Evolutionary conservation across 2,329 filamentous ascomycete genomes (phyloP).

Genomic region (Xylariales sp.): DNA sequence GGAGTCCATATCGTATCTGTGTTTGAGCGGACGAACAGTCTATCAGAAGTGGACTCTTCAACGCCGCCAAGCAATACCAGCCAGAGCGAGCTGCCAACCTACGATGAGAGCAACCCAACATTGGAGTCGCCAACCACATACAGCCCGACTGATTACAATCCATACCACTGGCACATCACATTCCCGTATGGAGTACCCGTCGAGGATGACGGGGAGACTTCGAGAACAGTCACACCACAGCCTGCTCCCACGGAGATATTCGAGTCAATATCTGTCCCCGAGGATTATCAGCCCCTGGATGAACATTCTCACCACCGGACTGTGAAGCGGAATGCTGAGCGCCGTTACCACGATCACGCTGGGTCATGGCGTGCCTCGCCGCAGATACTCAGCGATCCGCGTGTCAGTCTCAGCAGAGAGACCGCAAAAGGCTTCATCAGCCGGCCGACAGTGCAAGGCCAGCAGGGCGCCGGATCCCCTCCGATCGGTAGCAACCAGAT

Average conservation of each 20-base stretch:
- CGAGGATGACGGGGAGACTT: slow-evolving; percentile 15
- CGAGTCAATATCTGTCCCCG: slow-evolving; percentile 23
- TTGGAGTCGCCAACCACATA: slow-evolving; percentile 25
- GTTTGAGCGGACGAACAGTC: slow-evolving; percentile 45
- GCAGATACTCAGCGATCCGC: slow-evolving; percentile 31
- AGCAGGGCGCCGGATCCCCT: slow-evolving; percentile 12
- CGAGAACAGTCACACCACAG: slow-evolving; percentile 25
- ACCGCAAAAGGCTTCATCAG: slow-evolving; percentile 30
- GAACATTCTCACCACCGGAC: slow-evolving; percentile 33
- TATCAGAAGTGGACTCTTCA: slow-evolving; percentile 42
- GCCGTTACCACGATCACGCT: slow-evolving; percentile 37
- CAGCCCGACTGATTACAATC: slow-evolving; percentile 22
- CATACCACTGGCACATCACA: slow-evolving; percentile 33
- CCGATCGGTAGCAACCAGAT: slow-evolving; percentile 22
- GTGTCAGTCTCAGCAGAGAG: slow-evolving; percentile 36
- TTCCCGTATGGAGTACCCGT: slow-evolving; percentile 23
- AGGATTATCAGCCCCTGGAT: slow-evolving; percentile 21
- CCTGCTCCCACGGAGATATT: slow-evolving; percentile 21
- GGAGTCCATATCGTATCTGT: slow-evolving; percentile 36
- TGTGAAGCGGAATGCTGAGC: slow-evolving; percentile 30
- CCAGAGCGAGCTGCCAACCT: slow-evolving; percentile 18
- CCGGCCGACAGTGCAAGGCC: slow-evolving; percentile 9
- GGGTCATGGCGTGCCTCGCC: slow-evolving; percentile 39
- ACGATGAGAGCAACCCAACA: slow-evolving; percentile 20
- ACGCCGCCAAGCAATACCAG: slow-evolving; percentile 31